phyloP scores from a whole-genome alignment of 768 basidiomycete genomes.

The Leucocoprinus sp. region DNA sequence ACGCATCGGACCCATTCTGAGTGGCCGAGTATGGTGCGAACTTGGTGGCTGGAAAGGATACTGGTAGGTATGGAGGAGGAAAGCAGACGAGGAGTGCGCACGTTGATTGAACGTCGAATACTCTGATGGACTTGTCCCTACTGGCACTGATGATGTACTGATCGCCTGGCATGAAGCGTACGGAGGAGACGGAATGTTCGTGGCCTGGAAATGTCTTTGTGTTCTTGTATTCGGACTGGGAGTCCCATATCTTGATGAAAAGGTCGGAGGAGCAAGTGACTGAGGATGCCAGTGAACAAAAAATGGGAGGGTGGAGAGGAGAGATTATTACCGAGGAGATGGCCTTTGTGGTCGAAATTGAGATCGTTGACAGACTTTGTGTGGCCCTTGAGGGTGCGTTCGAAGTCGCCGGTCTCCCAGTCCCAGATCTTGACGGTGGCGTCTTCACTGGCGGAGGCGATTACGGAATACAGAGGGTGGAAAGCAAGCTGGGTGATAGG shows the following conservation, averaged over 20 bases:
- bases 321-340: slow-evolving; percentile 52
- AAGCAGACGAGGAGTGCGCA: slow-evolving; percentile 28
- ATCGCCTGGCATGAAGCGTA: slow-evolving; percentile 79
- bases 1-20: slow-evolving; percentile 78
- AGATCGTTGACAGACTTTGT: slow-evolving; percentile 84
- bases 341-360: slow-evolving; percentile 84
- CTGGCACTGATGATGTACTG: slow-evolving; percentile 81
- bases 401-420: slow-evolving; percentile 93
- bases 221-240: slow-evolving; percentile 85
- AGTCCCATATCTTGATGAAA: slow-evolving; percentile 90
- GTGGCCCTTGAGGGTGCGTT: slow-evolving; percentile 86
- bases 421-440: slow-evolving; percentile 92
- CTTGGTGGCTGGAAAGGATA: slow-evolving; percentile 47
- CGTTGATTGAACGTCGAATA: slow-evolving; percentile 86
- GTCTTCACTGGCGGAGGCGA: slow-evolving; percentile 85
- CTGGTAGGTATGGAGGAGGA: slow-evolving; percentile 9
- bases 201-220: slow-evolving; percentile 81
- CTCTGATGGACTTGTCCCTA: slow-evolving; percentile 75
- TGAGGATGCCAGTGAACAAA: slow-evolving; percentile 17
- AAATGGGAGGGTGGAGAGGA: neutral
- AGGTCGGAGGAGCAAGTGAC: slow-evolving; percentile 77
- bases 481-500: slow-evolving; percentile 77
- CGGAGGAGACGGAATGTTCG: slow-evolving; percentile 85
- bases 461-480: slow-evolving; percentile 75
- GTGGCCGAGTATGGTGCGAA: slow-evolving; percentile 71